Evolutionary conservation across 371 early-diverging fungal genomes (phyloP), one percentile per base, ranked within the genome.

Genomic region (Syncephalis plumigaleata): DNA sequence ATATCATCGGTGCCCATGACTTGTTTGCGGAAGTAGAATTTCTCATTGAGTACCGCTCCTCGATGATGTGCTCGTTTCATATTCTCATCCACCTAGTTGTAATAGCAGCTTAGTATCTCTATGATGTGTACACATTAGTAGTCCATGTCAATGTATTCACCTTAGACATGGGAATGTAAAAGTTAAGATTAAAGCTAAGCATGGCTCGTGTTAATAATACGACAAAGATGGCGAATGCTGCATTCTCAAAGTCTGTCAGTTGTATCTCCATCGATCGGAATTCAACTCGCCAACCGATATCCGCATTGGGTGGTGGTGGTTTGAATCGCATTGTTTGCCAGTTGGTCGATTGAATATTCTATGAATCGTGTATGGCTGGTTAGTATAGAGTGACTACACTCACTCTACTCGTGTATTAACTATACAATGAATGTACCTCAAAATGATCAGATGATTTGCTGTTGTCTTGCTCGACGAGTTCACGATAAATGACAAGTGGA

Each of bases 241-340:
- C 89, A 60, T 97, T 98, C 57, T 97, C 99, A 64, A 91, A 92
- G 53, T 96, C 96, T 0, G 95, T 96, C 20, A 94, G 59, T 63
- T 99, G 99, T 42, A 93, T 77, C 61, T 99, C 99, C 87, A 98
- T 92, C 45, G 91, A 78, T 26, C 99, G 76, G 65, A 98, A 93
- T 65, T 99, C 99, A 26, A 99, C 93, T 42, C 97, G 77, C 99
- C 99, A 99, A 1, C 97, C 97, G 50, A 91, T 88, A 5, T 78
- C 71, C 31, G 78, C 74, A 44, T 77, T 72, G 4, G 87, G 86
- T 42, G 93, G 89, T 16, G 98, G 98, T 21, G 93, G 91, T 67
- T 99, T 99, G 72, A 99, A 96, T 11, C 99, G 79, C 76, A 97
- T 84, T 9, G 93, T 90, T 67, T 98, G 94, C 99, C 99, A 99